Evolutionary conservation across 768 basidiomycete species (phyloP), one percentile per base, ranked within the genome.

Genomic region (Trametes cubensis): DNA sequence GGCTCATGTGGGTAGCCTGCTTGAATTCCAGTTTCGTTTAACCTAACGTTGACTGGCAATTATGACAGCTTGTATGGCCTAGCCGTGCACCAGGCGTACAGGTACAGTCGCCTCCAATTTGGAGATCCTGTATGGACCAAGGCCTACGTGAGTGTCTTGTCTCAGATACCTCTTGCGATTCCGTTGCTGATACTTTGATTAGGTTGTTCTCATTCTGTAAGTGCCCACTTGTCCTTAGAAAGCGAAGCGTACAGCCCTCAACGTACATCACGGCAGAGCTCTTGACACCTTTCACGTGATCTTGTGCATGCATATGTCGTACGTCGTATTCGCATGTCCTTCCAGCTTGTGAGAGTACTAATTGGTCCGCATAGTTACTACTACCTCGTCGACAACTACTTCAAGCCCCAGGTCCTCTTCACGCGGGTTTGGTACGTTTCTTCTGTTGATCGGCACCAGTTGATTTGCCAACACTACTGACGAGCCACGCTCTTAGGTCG

Each of bases 41-140:
- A n/a, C n/a, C 34, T 34, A 11, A 34, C 4, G 10, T 10, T 7
- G 11, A 34, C 14, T 14, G 20, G 30, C 5, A 4, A 6, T 7
- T 3, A 5, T 42, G 28, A 11, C 54, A 57, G 56, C 14, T 28
- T 57, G 56, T 49, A 57, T n/a, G 56, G 56, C 8, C 21, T 49
- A 18, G 39, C 20, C 34, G 15, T 57, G 20, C 56, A 57, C 44
- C 56, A 57, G 18, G 28, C 46, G 26, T 57, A 57, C 46, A 48
- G 44, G 23, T 57, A 57, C 21, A 34, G 14, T 7, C 56, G 56
- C 10, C 30, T 45, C 15, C 48, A 48, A 34, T 46, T 46, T 8
- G 23, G n/a, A 21, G 56, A 57, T 30, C n/a, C 20, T 10, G 0
- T 46, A 23, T 34, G 34, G 34, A 34, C 34, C 34, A 34, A 34